These are phyloP conservation scores for Bacidia gigantensis DNA, from an alignment of 495 filamentous ascomycete genomes.

Conservation along the genomic window DNA sequence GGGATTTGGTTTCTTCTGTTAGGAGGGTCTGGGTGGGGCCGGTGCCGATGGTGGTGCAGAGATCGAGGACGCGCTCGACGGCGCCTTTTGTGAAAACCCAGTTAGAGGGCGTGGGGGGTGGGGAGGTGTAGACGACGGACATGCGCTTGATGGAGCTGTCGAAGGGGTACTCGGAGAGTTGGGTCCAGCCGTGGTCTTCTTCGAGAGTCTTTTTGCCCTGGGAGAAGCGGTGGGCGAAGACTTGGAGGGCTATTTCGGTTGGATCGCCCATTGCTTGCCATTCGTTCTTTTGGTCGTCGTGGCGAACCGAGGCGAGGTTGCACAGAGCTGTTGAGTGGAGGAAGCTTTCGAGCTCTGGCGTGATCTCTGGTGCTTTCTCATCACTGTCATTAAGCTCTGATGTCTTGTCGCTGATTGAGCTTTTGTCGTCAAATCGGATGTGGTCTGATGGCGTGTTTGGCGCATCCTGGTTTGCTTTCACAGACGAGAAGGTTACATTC, in stretches of 20 bases:
- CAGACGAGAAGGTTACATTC: slow-evolving; percentile 31
- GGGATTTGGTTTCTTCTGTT: slow-evolving; percentile 44
- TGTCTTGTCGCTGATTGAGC: slow-evolving; percentile 21
- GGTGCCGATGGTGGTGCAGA: slow-evolving; percentile 40
- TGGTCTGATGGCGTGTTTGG: background rate
- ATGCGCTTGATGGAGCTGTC: slow-evolving; percentile 74
- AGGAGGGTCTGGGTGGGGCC: slow-evolving; percentile 36
- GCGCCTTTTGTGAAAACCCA: slow-evolving; percentile 56
- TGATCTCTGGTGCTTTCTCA: slow-evolving; percentile 18
- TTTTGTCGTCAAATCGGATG: background rate
- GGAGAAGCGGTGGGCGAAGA: slow-evolving; percentile 60
- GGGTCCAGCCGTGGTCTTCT: slow-evolving; percentile 41
- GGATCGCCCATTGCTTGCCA: slow-evolving; percentile 74
- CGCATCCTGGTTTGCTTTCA: slow-evolving; percentile 10
- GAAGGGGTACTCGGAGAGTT: slow-evolving; percentile 65
- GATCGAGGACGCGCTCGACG: slow-evolving; percentile 45
- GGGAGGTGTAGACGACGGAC: slow-evolving; percentile 53
- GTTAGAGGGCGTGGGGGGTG: slow-evolving; percentile 21
- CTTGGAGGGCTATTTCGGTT: slow-evolving; percentile 71
- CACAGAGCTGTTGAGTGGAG: slow-evolving; percentile 60
- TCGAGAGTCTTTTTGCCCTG: slow-evolving; percentile 42
- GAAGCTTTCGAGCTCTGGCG: slow-evolving; percentile 43
- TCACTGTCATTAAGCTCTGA: slow-evolving; percentile 28
- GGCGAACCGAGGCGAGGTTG: slow-evolving; percentile 59
- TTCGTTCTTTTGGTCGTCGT: slow-evolving; percentile 32